Percentiles rank a stretch among this genome's conserved stretches.
phyloP scores from a whole-genome alignment of 2,329 filamentous ascomycete genomes.

The Capronia americana region DNA sequence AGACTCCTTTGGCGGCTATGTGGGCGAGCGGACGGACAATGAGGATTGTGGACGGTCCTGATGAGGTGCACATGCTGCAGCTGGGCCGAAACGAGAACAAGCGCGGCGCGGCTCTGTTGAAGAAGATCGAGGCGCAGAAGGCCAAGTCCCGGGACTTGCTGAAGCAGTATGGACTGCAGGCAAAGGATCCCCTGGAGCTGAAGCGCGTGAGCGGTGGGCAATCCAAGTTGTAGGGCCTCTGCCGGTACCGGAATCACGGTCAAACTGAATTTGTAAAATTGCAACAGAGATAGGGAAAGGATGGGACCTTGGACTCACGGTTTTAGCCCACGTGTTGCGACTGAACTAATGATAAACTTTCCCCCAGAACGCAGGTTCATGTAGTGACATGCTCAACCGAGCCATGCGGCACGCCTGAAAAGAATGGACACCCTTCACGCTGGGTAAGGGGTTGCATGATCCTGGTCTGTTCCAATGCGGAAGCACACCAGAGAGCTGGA shows the following conservation, averaged over 20 bases:
- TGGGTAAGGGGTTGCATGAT: background rate
- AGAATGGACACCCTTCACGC: background rate
- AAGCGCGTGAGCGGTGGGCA: constrained; percentile 34
- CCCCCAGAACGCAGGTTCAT: background rate
- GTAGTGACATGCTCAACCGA: background rate
- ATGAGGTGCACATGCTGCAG: constrained; percentile 84
- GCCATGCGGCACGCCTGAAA: background rate
- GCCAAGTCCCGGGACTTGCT: constrained; percentile 37
- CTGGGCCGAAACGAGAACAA: constrained; percentile 63
- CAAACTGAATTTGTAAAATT: constrained; percentile 1
- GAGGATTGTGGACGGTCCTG: constrained; percentile 87
- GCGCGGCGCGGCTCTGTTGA: constrained; percentile 46
- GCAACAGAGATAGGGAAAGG: background rate
- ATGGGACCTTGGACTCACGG: background rate
- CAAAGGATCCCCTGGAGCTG: constrained; percentile 35
- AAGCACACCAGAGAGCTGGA: background rate
- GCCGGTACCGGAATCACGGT: background rate
- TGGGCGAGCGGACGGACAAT: constrained; percentile 83
- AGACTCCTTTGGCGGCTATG: constrained; percentile 80
- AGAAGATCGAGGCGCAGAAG: constrained; percentile 38
- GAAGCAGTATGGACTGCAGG: constrained; percentile 36
- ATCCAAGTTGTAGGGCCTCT: constrained; percentile 30
- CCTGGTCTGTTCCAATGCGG: background rate
- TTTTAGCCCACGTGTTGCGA: background rate
- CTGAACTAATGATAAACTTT: background rate